These are phyloP conservation scores for Fraxinus quadrangulata DNA, from an alignment of 257 asterid species.

Conservation along the genomic window DNA sequence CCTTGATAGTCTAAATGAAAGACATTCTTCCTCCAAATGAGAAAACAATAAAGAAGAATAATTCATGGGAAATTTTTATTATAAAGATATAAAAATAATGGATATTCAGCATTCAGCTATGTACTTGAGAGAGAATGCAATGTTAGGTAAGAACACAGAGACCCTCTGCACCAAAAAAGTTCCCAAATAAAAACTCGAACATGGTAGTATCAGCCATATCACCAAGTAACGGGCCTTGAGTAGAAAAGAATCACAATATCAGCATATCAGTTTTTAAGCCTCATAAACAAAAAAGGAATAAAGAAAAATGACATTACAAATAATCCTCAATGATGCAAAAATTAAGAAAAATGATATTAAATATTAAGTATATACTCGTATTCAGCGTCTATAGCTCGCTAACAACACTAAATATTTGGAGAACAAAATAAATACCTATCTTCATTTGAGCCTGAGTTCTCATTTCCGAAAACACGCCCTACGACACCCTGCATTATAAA, in stretches of 20 bases:
- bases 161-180: not conserved
- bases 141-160: slow-evolving; percentile 11
- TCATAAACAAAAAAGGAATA: not conserved
- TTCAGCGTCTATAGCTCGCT: not conserved
- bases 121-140: slow-evolving; percentile 1
- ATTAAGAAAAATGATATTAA: too few species aligned
- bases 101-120: slow-evolving; percentile 9
- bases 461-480: slow-evolving; percentile 88
- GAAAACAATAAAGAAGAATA: not conserved
- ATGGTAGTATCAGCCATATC: not conserved
- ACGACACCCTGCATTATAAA: slow-evolving; percentile 76
- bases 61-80: not conserved
- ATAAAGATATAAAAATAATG: not conserved
- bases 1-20: not conserved
- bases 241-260: not conserved
- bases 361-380: not conserved
- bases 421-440: slow-evolving; percentile 59
- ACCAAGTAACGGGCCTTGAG: not conserved
- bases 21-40: not conserved
- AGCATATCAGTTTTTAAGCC: slow-evolving; percentile 4
- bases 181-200: not conserved
- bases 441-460: slow-evolving; percentile 65
- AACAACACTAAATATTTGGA: not conserved
- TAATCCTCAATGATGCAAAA: not conserved
- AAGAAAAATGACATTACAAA: not conserved